A percentile compares a stretch with the other conserved stretches of the same genome.
Conservation (phyloP, 495 filamentous ascomycete species). For the Durotheca rogersii region DNA sequence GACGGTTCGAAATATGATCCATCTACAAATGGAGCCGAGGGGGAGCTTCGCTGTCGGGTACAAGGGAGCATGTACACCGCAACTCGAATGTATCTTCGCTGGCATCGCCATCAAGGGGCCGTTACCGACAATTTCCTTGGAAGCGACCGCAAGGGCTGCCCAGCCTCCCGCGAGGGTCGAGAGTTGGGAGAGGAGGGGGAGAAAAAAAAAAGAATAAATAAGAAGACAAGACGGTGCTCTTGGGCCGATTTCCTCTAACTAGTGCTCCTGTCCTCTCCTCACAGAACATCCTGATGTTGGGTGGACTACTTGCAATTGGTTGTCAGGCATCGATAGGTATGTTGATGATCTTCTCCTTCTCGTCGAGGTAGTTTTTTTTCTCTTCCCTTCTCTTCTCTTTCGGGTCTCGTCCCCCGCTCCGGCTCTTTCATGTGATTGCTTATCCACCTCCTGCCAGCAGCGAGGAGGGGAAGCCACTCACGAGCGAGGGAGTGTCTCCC, state of each 20-base stretch:
- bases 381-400: slow-evolving; percentile 11
- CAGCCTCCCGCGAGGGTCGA: neutral
- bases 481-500: no score
- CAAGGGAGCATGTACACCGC: slow-evolving; percentile 25
- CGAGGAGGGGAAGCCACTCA: no score
- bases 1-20: slow-evolving; percentile 1
- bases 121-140: slow-evolving; percentile 28
- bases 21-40: neutral
- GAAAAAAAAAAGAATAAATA: slow-evolving; percentile 15
- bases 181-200: neutral
- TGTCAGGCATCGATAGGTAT: slow-evolving; percentile 15
- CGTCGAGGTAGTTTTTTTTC: slow-evolving; percentile 8
- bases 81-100: slow-evolving; percentile 28
- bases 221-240: slow-evolving; percentile 17
- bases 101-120: slow-evolving; percentile 21
- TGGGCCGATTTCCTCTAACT: slow-evolving; percentile 1
- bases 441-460: neutral
- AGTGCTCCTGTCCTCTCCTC: slow-evolving; percentile 8
- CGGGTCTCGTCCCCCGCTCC: slow-evolving; percentile 11
- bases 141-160: slow-evolving; percentile 13
- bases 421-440: slow-evolving; percentile 27
- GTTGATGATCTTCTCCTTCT: slow-evolving; percentile 24
- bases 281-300: slow-evolving; percentile 9
- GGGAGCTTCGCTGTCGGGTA: slow-evolving; percentile 17
- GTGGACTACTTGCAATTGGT: slow-evolving; percentile 5